phyloP scores from a whole-genome alignment of 176 grass and related monocot species.

The Oryza meridionalis region DNA sequence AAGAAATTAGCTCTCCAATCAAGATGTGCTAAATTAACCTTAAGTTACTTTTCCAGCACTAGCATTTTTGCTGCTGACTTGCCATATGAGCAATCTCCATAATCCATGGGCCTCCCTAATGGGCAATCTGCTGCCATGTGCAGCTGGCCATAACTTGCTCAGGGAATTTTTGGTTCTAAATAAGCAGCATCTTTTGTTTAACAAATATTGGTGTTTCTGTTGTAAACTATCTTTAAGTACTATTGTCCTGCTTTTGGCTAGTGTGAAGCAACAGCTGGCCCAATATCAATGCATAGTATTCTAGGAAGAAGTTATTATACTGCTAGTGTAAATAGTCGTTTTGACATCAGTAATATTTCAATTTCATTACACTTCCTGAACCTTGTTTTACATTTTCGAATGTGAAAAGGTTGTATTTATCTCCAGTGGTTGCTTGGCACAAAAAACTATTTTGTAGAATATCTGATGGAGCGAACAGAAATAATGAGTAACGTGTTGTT shows the following conservation, averaged over 20 bases:
- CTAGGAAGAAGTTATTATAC: not conserved
- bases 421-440: not conserved
- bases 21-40: not conserved
- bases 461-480: not conserved
- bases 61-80: not conserved
- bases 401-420: slow-evolving; percentile 1
- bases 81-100: not conserved
- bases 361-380: not conserved
- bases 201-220: not conserved
- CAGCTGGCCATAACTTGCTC: not conserved
- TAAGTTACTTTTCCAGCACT: not conserved
- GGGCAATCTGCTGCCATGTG: not conserved
- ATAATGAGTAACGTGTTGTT: not conserved
- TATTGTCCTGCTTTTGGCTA: slow-evolving; percentile 8
- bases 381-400: not conserved
- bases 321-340: not conserved
- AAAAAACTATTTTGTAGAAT: slow-evolving; percentile 29
- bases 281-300: not conserved
- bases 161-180: not conserved
- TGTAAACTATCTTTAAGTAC: not conserved
- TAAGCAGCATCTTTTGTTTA: not conserved
- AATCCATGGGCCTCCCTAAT: not conserved
- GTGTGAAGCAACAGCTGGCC: not conserved
- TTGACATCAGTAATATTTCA: not conserved
- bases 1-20: not conserved